Evolutionary conservation across 306 rosid genomes (phyloP).

Genomic region (Vigna mungo): DNA sequence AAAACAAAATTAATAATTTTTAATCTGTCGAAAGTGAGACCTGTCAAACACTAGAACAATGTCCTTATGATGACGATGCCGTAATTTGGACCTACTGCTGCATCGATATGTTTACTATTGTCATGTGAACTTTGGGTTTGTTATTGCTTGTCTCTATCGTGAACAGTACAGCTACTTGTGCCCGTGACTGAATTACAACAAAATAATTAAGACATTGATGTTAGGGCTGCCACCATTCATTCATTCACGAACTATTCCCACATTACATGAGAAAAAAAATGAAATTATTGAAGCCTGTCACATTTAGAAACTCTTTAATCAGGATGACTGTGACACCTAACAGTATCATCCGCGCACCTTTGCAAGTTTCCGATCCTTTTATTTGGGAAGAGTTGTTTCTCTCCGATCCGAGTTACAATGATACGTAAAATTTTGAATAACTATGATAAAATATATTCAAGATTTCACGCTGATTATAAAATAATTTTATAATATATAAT

Average conservation of each 20-base stretch:
- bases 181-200: slow-evolving; percentile 13
- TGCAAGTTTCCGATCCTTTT: too few relatives aligned
- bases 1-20: neutral
- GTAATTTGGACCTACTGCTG: neutral
- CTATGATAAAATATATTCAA: too few relatives aligned
- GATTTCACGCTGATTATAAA: too few relatives aligned
- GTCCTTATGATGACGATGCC: slow-evolving; percentile 6
- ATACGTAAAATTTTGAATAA: too few relatives aligned
- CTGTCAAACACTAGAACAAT: neutral
- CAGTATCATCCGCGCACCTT: too few relatives aligned
- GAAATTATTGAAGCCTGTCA: neutral
- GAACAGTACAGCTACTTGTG: neutral
- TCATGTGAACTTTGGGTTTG: slow-evolving; percentile 13
- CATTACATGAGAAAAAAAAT: neutral
- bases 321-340: neutral
- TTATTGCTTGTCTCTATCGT: neutral
- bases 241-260: neutral
- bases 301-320: neutral
- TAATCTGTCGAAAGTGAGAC: neutral
- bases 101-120: neutral
- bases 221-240: neutral
- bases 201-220: slow-evolving; percentile 1
- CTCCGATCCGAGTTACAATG: too few relatives aligned
- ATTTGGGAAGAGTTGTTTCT: too few relatives aligned
- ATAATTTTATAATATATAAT: too few relatives aligned